Evolutionary conservation across 371 early-diverging fungal genomes (phyloP).

Genomic region (Nematocida homosporus): DNA sequence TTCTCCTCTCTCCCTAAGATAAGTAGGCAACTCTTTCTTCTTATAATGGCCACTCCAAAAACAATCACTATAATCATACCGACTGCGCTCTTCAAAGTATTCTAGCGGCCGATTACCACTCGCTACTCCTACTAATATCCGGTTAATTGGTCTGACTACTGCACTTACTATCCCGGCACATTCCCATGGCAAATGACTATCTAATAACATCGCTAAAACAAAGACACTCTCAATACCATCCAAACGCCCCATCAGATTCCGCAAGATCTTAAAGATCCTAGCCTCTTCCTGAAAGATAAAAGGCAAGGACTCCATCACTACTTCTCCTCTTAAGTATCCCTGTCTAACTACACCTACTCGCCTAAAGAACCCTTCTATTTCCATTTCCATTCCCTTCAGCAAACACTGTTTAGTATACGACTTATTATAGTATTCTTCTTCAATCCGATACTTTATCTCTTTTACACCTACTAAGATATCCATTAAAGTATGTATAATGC

Average conservation of each 20-base stretch:
- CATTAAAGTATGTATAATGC: slow-evolving; percentile 9
- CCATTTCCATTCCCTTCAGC: slow-evolving; percentile 40
- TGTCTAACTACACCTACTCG: slow-evolving; percentile 4
- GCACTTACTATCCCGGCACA: background rate
- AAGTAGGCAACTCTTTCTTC: slow-evolving; percentile 10
- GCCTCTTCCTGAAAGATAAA: slow-evolving; percentile 51
- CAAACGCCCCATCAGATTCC: background rate
- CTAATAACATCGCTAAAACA: slow-evolving; percentile 5
- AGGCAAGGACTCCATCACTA: slow-evolving; percentile 12
- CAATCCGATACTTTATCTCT: slow-evolving; percentile 41
- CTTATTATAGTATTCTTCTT: slow-evolving; percentile 28
- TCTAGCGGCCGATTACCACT: background rate
- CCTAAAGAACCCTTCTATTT: slow-evolving; percentile 7
- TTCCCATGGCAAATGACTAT: background rate
- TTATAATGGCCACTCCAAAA: slow-evolving; percentile 49
- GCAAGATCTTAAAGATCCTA: background rate
- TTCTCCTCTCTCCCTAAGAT: background rate
- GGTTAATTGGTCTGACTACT: slow-evolving; percentile 18
- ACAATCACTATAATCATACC: slow-evolving; percentile 37
- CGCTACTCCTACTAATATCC: too few species aligned
- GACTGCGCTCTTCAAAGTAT: slow-evolving; percentile 36
- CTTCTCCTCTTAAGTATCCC: background rate
- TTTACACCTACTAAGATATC: slow-evolving; percentile 23
- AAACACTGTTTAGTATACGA: slow-evolving; percentile 14
- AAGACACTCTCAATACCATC: background rate